Base-by-base conservation (phyloP, 1,139 yeast species). In the Debaryomyces udenii region DNA sequence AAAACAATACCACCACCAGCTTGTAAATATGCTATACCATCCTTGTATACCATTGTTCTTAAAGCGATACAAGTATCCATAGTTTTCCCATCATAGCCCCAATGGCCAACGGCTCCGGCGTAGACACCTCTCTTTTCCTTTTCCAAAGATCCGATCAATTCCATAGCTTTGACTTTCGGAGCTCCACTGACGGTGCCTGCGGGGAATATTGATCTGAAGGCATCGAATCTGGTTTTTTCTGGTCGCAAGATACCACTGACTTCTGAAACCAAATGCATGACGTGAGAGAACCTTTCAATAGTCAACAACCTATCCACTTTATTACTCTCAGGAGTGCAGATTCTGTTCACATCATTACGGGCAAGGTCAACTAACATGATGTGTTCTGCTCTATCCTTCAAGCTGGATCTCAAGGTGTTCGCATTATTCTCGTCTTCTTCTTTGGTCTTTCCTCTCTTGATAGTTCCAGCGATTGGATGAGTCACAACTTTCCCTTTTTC, bases 181-280 rank as follows among this genome's bases (percentile, higher is more conserved):
- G 99, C 98, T 30, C 99, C 99, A 47, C 96, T 85, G 10, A 93
- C 98, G 1, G 99, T 93, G 34, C 99, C 99, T 1, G 99, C 99
- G 16, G 99, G 99, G 80, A 93, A 93, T 44, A 93, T 88, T 6
- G 97, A 90, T 61, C 99, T 78, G 65, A 93, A 90, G 0, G 99
- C 99, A 67, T 93, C 99, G 59, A 93, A 93, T 50, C 98, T 76
- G 13, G 94, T 84, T 69, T 88, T 84, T 46, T 80, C 98, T 0
- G 73, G 66, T 58, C 99, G 78, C 53, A 93, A 71, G 2, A 84
- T 89, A 18, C 99, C 99, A 48, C 95, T 85, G 11, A 93, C 98
- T 63, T 93, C 95, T 2, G 96, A 87, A 3, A 91, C 96, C 55
- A 93, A 73, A 65, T 93, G 99, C 85, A 91, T 91, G 30, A 93